Base-by-base conservation (phyloP, 306 rosid species). In the Quercus mongolica region DNA sequence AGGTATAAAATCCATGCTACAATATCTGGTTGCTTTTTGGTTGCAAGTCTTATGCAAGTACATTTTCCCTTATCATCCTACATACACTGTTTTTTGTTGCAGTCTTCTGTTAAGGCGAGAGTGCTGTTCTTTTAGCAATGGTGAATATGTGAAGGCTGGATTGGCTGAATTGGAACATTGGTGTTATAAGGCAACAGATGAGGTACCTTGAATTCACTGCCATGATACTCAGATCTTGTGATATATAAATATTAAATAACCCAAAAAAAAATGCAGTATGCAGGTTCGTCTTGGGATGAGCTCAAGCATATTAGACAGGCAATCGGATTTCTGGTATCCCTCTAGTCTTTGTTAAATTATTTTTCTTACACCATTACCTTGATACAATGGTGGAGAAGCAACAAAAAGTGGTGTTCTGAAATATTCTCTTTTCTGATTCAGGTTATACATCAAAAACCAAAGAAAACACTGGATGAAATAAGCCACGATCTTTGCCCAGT, bases 101-200 rank as follows among this genome's bases (percentile, higher is more conserved):
- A 96, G 99, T 86, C 99, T 96, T 90, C 99, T 96, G 78, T 88
- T 96, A 85, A 85, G 99, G 82, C 91, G 99, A 0, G 99, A 96
- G 89, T 96, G 99, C 83, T 96, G 99, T 90, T 96, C 99, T 23
- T 96, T 96, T 91, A 96, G 99, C 85, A 96, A 96, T 54, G 99
- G 99, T 71, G 99, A 96, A 80, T 96, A 86, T 81, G 97, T 96
- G 81, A 93, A 93, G 86, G 89, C 98, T 26, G 99, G 99, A 46
- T 85, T 96, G 96, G 93, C 96, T 73, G 99, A 96, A 89, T 81
- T 96, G 84, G 99, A 96, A 86, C 88, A 93, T 69, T 96, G 99
- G 99, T 93, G 97, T 80, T 86, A n/a, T 68, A 87, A 69, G 33
- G 99, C 98, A 77, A 85, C 98, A 1, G 99, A 93, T 80, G 98